Percentiles rank a stretch among this genome's conserved stretches.
These are phyloP conservation scores for Rhazya stricta DNA, from an alignment of 257 asterid species.

Conservation along the genomic window DNA sequence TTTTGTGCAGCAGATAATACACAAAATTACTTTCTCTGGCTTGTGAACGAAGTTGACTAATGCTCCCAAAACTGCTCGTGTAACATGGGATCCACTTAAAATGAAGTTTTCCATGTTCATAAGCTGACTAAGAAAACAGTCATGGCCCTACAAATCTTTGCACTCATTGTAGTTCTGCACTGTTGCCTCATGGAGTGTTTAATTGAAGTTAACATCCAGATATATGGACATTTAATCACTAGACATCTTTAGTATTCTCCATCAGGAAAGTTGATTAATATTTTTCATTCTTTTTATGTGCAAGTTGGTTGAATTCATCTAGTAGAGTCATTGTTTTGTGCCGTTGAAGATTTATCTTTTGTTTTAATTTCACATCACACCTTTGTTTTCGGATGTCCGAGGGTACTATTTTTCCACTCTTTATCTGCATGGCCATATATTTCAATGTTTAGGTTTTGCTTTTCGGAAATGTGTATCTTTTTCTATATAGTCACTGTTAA, in stretches of 20 bases:
- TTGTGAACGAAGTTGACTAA: not conserved
- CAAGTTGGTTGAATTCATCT: not conserved
- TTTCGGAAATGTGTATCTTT: not conserved
- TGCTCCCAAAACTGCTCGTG: not conserved
- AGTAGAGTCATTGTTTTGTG: not conserved
- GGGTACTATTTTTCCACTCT: not conserved
- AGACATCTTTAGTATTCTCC: not conserved
- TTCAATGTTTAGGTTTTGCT: not conserved
- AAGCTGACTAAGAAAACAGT: not conserved
- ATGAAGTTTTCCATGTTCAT: not conserved
- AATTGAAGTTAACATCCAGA: not conserved
- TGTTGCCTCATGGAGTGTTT: not conserved
- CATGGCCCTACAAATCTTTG: not conserved
- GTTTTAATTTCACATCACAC: not conserved
- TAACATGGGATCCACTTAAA: not conserved
- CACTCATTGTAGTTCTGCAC: not conserved
- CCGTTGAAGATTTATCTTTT: not conserved
- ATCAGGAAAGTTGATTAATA: not conserved
- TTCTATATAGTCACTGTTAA: not conserved
- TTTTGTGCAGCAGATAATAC: not conserved
- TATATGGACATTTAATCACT: not conserved
- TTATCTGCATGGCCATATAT: not conserved
- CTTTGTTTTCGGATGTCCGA: not conserved
- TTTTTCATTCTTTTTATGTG: not conserved
- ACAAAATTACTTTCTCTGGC: not conserved